Conservation (phyloP, 192 early-diverging fungal genomes). For the Geranomyces variabilis region DNA sequence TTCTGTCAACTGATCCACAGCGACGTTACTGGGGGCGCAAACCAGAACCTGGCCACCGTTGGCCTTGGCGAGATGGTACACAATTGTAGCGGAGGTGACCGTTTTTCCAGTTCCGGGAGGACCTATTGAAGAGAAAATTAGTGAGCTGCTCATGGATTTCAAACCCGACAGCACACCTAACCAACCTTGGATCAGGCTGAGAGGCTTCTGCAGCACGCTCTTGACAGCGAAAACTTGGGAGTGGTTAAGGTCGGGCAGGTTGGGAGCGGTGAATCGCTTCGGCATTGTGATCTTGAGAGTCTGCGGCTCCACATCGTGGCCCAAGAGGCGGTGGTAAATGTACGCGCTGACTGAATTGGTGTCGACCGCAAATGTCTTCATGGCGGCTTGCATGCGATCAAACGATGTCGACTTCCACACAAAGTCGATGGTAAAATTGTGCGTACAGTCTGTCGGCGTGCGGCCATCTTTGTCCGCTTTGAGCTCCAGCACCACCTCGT, state of each 20-base stretch:
- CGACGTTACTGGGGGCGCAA: constrained; percentile 98
- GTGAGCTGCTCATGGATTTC: neutral
- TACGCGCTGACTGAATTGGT: constrained; percentile 92
- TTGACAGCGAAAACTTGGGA: constrained; percentile 96
- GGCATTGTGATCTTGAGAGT: constrained; percentile 75
- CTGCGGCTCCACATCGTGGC: constrained; percentile 92
- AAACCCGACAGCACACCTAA: neutral
- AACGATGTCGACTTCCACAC: constrained; percentile 98
- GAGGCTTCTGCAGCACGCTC: constrained; percentile 85
- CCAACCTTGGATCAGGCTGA: constrained; percentile 89
- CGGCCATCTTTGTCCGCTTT: constrained; percentile 54
- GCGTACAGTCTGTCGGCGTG: constrained; percentile 77
- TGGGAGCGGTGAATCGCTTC: constrained; percentile 88
- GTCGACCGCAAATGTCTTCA: constrained; percentile 96
- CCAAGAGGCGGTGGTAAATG: constrained; percentile 91
- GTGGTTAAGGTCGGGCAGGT: constrained; percentile 93
- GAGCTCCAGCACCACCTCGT: constrained; percentile 96
- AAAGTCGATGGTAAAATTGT: constrained; percentile 95
- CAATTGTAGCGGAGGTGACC: constrained; percentile 94
- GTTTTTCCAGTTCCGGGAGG: constrained; percentile 98
- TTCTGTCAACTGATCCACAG: constrained; percentile 97
- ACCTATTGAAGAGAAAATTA: constrained; percentile 34
- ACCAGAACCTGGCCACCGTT: constrained; percentile 90
- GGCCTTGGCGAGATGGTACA: constrained; percentile 94
- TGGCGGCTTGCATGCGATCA: constrained; percentile 93